Base-by-base conservation (phyloP, 1,284 basidiomycete species). In the Cystobasidiaceae sp. region DNA sequence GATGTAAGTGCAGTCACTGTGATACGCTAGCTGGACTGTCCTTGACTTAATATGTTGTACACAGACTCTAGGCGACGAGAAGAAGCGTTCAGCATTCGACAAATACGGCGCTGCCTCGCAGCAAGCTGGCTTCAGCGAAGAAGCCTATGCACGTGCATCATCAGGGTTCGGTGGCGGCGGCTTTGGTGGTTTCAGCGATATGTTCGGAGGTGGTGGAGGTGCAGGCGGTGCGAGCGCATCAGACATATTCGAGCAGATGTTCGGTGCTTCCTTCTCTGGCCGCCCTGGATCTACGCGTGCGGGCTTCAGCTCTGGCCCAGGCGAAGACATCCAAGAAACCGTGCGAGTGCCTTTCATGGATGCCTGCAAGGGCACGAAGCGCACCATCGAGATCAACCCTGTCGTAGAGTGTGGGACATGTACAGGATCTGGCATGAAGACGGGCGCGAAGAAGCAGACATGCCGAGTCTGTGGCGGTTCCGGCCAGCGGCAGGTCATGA, bases 91-190 rank as follows among this genome's bases (percentile, higher is more conserved):
- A 23, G 84, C 87, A n/a, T 99, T 89, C 75, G 94, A 98, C 78
- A 85, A 89, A 75, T 98, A 90, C 77, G 96, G 96, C 30, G 80
- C 92, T n/a, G 88, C 93, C 34, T 93, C 94, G 11, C 89, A 91
- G 68, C 88, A 96, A 75, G 88, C 87, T 51, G 91, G 93, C 49
- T 98, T 97, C 78, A 90, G 97, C 79, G 87, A 93, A 23, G 83
- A 92, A 74, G 85, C 86, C 2, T 92, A 88, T 69, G 79, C 79
- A 48, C 78, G 79, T 28, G 77, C 77, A 23, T 76, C 79, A 0
- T 80, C 80, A 3, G 67, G 67, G 28, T 78, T 77, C 63, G 77
- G 76, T 39, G 76, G 76, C 68, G 84, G 81, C 45, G 86, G 85
- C 58, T 86, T 89, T 71, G 81, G 82, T 43, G 85, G 85, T 70